Evolutionary conservation across 108 stramenopile species (phyloP).

Genomic region (Mayamaea pseudoterrestris): DNA sequence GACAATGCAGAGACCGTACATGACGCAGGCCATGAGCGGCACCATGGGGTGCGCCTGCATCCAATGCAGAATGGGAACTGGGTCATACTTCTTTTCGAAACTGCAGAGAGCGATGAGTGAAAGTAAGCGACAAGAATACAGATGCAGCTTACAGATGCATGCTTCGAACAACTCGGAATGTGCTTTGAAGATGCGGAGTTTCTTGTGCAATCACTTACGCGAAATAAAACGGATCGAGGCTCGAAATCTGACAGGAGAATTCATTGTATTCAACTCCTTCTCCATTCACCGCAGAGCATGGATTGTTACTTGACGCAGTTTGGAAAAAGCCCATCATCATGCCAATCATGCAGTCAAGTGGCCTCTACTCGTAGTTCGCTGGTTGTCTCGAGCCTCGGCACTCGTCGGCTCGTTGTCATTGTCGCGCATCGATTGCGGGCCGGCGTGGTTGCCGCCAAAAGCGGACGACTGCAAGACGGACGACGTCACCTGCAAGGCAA

Average conservation of each 20-base stretch:
- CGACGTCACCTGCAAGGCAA: too few relatives aligned
- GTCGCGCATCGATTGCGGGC: too few relatives aligned
- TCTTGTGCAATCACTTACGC: background rate
- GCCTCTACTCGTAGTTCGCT: too few relatives aligned
- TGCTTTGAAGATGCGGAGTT: background rate
- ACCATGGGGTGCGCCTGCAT: constrained; percentile 31
- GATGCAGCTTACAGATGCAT: background rate
- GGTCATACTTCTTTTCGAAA: constrained; percentile 27
- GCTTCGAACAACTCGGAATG: background rate
- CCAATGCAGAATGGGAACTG: constrained; percentile 19
- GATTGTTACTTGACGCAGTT: too few relatives aligned
- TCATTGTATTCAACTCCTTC: constrained; percentile 31
- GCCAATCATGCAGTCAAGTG: too few relatives aligned
- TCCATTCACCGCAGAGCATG: constrained; percentile 25
- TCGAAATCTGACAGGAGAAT: constrained; percentile 32
- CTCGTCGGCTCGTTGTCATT: too few relatives aligned
- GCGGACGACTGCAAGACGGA: too few relatives aligned
- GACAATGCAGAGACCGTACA: constrained; percentile 16
- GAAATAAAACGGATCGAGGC: constrained; percentile 16
- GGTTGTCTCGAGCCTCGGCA: too few relatives aligned
- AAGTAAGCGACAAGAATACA: background rate
- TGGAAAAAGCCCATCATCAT: too few relatives aligned
- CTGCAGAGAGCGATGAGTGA: constrained; percentile 8
- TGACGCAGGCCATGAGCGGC: constrained; percentile 21
- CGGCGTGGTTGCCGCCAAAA: too few relatives aligned